Conservation (phyloP, 2,329 filamentous ascomycete species). For the Claviceps humidiphila region DNA sequence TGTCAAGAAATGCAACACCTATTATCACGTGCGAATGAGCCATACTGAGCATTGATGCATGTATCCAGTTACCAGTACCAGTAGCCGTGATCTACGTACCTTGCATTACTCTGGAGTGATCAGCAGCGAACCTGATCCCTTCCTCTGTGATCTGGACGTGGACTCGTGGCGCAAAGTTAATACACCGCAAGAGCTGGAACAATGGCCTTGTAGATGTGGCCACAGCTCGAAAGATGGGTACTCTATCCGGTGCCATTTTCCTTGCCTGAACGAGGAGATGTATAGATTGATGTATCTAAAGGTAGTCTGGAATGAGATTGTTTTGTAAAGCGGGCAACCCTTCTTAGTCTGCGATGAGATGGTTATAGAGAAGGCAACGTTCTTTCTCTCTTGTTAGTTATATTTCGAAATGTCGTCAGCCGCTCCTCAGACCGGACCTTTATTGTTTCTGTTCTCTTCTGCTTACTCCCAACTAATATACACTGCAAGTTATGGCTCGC, state of each 20-base stretch:
- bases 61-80: too few relatives aligned
- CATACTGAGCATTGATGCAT: background rate
- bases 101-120: constrained; percentile 86
- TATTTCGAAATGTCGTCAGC: constrained; percentile 11
- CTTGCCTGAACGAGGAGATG: background rate
- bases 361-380: background rate
- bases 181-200: constrained; percentile 47
- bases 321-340: background rate
- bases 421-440: constrained; percentile 15
- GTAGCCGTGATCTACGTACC: constrained; percentile 33
- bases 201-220: constrained; percentile 67
- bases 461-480: constrained; percentile 23
- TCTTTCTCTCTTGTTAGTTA: background rate
- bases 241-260: constrained; percentile 20
- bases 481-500: constrained; percentile 16
- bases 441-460: constrained; percentile 11
- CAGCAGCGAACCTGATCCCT: constrained; percentile 75
- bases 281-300: background rate
- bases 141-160: constrained; percentile 66
- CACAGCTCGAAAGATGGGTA: constrained; percentile 58
- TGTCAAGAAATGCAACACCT: constrained; percentile 65
- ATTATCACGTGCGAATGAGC: constrained; percentile 7
- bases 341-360: background rate
- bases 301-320: constrained; percentile 1
- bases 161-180: constrained; percentile 44